phyloP scores from a whole-genome alignment of 345 rosid genomes.

The Citrus inodora region DNA sequence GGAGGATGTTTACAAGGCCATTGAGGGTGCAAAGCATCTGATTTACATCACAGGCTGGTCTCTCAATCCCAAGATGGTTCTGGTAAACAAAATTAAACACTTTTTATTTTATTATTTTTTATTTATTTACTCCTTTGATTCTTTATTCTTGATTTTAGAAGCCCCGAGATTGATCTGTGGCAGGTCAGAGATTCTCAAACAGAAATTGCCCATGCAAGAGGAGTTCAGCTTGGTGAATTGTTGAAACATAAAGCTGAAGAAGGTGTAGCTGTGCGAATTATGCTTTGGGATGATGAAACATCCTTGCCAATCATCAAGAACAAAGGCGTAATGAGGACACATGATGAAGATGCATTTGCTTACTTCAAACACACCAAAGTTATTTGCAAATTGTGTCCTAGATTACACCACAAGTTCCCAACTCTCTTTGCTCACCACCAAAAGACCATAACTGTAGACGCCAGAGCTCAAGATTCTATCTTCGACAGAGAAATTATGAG shows the following conservation, averaged over 20 bases:
- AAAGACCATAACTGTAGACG: constrained; percentile 67
- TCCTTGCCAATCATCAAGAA: constrained; percentile 74
- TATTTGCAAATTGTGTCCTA: constrained; percentile 62
- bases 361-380: constrained; percentile 69
- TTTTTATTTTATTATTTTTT: not conserved
- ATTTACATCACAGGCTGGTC: constrained; percentile 92
- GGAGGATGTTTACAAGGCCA: constrained; percentile 81
- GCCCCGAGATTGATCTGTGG: not conserved
- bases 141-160: not conserved
- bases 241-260: constrained; percentile 67
- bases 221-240: constrained; percentile 70
- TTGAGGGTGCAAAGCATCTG: constrained; percentile 70
- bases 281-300: constrained; percentile 89
- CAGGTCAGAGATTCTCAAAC: constrained; percentile 70
- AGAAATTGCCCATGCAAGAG: constrained; percentile 54
- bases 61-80: constrained; percentile 67
- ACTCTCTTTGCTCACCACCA: constrained; percentile 87
- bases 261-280: constrained; percentile 83
- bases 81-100: constrained; percentile 35
- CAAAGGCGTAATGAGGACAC: constrained; percentile 75
- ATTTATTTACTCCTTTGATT: not conserved
- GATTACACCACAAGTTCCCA: constrained; percentile 65
- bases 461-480: constrained; percentile 20
- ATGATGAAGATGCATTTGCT: constrained; percentile 58
- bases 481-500: constrained; percentile 68